Base-by-base conservation (phyloP, 2,329 filamentous ascomycete species). In the Aulographum hederae region DNA sequence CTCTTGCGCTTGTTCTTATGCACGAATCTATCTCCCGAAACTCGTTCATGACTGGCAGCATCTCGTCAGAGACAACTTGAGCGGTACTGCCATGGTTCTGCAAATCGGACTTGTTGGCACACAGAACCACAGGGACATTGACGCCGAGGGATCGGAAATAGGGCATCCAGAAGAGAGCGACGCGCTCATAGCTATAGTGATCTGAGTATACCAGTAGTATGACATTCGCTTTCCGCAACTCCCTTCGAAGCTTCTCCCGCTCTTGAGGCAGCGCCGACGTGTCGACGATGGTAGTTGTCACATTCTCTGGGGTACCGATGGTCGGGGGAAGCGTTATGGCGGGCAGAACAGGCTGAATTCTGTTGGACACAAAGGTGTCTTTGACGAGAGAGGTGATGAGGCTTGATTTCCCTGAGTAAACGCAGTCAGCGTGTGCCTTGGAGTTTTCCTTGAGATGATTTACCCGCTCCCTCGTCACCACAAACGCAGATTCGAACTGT, bases 11-110 rank as follows among this genome's bases (percentile, higher is more conserved):
- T 6, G 85, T 84, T 34, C 89, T 71, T 48, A 98, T 95, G 55
- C 89, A 98, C 1, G 85, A 93, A 51, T 98, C 89, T 40, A 98
- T 94, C 54, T 95, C 89, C 49, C 93, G 86, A 57, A 95, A 98
- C 57, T 98, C 89, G 38, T 80, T 77, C 89, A 98, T 94, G 41
- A 98, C 76, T 1, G 89, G 89, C 19, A 95, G 64, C 82, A 98
- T 94, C 58, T 98, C 89, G 52, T 95, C 89, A 46, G 93, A 80
- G 28, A 93, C 72, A 6, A 93, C 77, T 50, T 93, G 81, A 0
- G 81, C 68, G 6, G 81, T 82, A 36, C 67, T 78, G 26, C 71
- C 75, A 43, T 78, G 75, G 3, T 68, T 69, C 3, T 73, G 70
- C 33, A 94, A 62, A 46, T 98, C 89, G n/a, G 82, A 81, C 55